These are phyloP conservation scores for Calcarisporium arbuscula DNA, from an alignment of 2,329 filamentous ascomycete genomes.

Conservation along the genomic window DNA sequence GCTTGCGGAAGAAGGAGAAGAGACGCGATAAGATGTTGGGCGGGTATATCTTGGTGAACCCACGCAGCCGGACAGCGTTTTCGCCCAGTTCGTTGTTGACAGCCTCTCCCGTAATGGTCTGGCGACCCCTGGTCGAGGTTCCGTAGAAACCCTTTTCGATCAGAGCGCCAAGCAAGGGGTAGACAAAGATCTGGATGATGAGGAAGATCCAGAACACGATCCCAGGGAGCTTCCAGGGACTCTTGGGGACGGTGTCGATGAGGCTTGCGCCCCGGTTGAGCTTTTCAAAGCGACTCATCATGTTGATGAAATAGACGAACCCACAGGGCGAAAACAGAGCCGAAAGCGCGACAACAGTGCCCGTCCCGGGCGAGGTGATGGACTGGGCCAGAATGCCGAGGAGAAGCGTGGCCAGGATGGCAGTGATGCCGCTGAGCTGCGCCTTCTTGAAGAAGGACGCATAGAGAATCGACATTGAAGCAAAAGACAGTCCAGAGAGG, in stretches of 20 bases:
- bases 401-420: conserved; percentile 65
- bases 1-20: conserved; percentile 38
- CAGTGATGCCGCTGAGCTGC: conserved; percentile 78
- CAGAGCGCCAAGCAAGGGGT: conserved; percentile 67
- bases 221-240: conserved; percentile 63
- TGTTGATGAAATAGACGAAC: conserved; percentile 73
- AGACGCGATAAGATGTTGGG: conserved; percentile 56
- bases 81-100: conserved; percentile 19
- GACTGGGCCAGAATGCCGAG: conserved; percentile 80
- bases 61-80: conserved; percentile 61
- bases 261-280: conserved; percentile 55
- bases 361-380: conserved; percentile 54
- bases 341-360: conserved; percentile 61
- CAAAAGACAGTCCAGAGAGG: conserved; percentile 67
- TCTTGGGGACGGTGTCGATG: conserved; percentile 52
- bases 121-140: conserved; percentile 59
- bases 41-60: conserved; percentile 72
- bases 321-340: conserved; percentile 82
- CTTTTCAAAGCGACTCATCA: conserved; percentile 71
- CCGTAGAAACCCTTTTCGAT: conserved; percentile 72
- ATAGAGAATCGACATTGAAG: conserved; percentile 74
- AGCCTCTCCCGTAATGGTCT: conserved; percentile 32
- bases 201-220: conserved; percentile 74
- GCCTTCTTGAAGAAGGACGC: conserved; percentile 81
- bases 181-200: conserved; percentile 69